Base-by-base conservation (phyloP, 2,329 filamentous ascomycete species). In the Ophiostoma tasmaniense region DNA sequence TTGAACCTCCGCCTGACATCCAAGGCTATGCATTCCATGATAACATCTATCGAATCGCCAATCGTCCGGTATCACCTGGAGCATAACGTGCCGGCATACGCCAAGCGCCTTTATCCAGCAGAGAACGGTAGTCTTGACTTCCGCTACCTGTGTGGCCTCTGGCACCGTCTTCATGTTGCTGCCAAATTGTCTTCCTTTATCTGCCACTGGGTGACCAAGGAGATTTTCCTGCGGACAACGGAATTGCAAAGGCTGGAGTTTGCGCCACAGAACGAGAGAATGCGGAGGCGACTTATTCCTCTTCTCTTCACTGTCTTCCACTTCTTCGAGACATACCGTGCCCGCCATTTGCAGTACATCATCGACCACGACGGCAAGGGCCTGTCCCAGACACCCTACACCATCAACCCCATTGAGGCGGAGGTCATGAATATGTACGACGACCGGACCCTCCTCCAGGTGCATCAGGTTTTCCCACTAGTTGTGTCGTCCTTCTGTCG, bases 401-500 rank as follows among this genome's bases (percentile, higher is more conserved):
- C 86, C 0, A 70, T 85, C 55, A 88, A 89, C 73, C 87, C 87
- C 0, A 86, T 89, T 71, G 87, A 89, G 75, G 77, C 78, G 20
- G 78, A 86, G 73, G 83, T 89, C 50, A 87, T 89, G 84, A 81
- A 76, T 67, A 85, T 86, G 83, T 89, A 89, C 75, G 86, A 89
- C 73, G 84, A 89, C 73, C 80, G 84, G 70, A 89, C 87, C 0
- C 76, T 89, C 35, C 75, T 89, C 59, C 82, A 84, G 62, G 87
- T 89, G 4, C 87, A 89, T 74, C 84, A 89, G 74, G 82, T 87
- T 2, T 89, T 89, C 71, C 87, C 87, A 0, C 76, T 89, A 25
- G 83, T 89, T 22, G 82, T 89, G 64, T 86, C 87, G 3, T 88
- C 87, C 0, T 89, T 89, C 73, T 87, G 84, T 74, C 82, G 87